Base-by-base conservation (phyloP, 371 early-diverging fungal genomes). In the Mortierella sp. region DNA sequence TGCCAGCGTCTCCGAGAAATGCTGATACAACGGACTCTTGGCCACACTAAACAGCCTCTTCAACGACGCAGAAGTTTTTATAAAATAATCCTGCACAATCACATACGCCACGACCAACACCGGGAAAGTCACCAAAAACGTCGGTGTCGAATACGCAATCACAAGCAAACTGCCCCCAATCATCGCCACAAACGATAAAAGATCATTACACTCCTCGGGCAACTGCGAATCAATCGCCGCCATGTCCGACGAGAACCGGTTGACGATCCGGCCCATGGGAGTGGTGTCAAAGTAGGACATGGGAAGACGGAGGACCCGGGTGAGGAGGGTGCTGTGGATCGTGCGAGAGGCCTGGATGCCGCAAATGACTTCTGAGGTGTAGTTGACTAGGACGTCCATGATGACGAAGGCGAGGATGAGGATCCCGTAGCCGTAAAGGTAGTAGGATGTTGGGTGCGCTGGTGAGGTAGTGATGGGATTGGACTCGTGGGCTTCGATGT, bases 261-360 rank as follows among this genome's bases (percentile, higher is more conserved):
- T 95, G 80, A 96, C 79, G 38, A 96, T 92, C 11, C 95, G 91
- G 18, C 96, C 96, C 51, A 95, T 77, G 14, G 97, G 99, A 5
- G 97, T 97, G 0, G 95, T 93, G 78, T 97, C 96, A 82, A 95
- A 97, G 81, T 96, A 96, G 0, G 92, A 84, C 81, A 96, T 90
- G 12, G 95, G 95, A 14, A 97, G 92, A n/a, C 91, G 90, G 35
- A 96, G 73, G 21, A 96, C 90, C 48, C 94, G 90, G 16, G 88
- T 77, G 38, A 96, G 80, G 93, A 96, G 82, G 93, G 96, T 0
- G 92, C 90, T 95, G 71, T 96, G 95, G 3, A 93, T 73, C 1
- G 75, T 81, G 60, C 51, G 88, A 46, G 90, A 84, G 4, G 89
- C 90, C 11, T 79, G 82, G 21, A 92, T 77, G 16, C 84, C 87